phyloP scores from a whole-genome alignment of 345 rosid genomes.

The Bruguiera sexangula region DNA sequence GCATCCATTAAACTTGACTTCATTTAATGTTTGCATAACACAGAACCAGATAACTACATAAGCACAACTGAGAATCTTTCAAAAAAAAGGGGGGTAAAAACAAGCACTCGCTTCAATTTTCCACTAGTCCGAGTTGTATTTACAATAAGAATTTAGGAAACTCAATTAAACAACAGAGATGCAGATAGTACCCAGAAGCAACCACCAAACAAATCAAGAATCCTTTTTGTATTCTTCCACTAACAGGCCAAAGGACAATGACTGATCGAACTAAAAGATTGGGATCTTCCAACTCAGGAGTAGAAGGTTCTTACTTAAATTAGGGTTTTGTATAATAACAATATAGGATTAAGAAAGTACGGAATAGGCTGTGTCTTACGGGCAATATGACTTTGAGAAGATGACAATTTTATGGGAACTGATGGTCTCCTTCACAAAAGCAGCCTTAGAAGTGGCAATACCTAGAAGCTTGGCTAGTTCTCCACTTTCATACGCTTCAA shows the following conservation, averaged over 20 bases:
- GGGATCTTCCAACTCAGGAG: background rate
- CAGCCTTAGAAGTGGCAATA: slow-evolving; percentile 35
- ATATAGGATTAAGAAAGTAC: background rate
- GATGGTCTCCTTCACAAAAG: slow-evolving; percentile 71
- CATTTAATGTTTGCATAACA: background rate
- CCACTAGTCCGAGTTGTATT: too few relatives aligned
- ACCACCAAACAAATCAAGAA: background rate
- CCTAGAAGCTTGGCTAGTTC: slow-evolving; percentile 67
- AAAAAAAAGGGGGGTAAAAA: too few relatives aligned
- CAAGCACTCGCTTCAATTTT: too few relatives aligned
- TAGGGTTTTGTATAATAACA: background rate
- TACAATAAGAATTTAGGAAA: background rate
- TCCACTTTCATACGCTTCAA: slow-evolving; percentile 70
- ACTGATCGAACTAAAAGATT: background rate
- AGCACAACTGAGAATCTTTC: background rate
- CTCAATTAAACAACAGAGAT: too few relatives aligned
- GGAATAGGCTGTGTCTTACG: slow-evolving; percentile 39
- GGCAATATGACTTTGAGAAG: slow-evolving; percentile 98
- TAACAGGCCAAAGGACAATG: background rate
- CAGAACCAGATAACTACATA: background rate
- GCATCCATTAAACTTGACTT: background rate
- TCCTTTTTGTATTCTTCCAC: background rate
- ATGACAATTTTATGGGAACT: slow-evolving; percentile 83
- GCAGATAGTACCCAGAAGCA: background rate
- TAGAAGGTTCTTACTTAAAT: background rate